Percentiles rank a stretch among this genome's conserved stretches.
Evolutionary conservation across 2,329 filamentous ascomycete species (phyloP).

Genomic region (Macrophomina pseudophaseolina): DNA sequence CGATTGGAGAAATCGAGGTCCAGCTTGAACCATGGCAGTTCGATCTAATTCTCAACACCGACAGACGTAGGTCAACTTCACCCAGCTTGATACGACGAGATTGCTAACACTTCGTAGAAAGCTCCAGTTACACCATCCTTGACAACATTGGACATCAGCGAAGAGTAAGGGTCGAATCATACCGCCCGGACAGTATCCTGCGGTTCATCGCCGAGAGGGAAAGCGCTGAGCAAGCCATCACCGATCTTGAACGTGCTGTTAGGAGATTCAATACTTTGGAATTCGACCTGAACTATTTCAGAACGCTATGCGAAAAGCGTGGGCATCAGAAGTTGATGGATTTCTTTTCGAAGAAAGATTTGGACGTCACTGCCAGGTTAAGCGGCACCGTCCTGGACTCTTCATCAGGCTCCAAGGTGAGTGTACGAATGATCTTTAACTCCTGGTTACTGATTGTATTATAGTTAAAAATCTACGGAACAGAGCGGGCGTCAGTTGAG

Average conservation of each 20-base stretch:
- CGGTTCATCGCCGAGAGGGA: constrained; percentile 45
- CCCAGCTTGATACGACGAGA: too few relatives aligned
- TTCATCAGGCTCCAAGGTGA: constrained; percentile 31
- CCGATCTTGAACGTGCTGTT: constrained; percentile 40
- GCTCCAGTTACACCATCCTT: constrained; percentile 27
- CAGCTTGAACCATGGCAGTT: constrained; percentile 41
- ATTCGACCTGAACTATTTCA: constrained; percentile 36
- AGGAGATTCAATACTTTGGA: constrained; percentile 29
- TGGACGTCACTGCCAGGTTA: constrained; percentile 33
- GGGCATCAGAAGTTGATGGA: constrained; percentile 26
- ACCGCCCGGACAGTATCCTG: constrained; percentile 35
- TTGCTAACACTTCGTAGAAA: background rate
- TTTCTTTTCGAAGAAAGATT: constrained; percentile 30
- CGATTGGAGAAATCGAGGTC: constrained; percentile 43
- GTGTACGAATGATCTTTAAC: constrained; percentile 7
- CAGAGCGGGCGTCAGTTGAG: constrained; percentile 33
- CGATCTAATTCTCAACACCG: constrained; percentile 33
- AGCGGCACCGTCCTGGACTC: constrained; percentile 35
- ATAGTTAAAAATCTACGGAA: constrained; percentile 38
- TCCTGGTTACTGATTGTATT: constrained; percentile 23
- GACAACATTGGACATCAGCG: constrained; percentile 37
- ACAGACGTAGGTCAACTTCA: background rate
- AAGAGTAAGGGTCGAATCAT: constrained; percentile 39
- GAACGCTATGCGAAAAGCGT: constrained; percentile 28
- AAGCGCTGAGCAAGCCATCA: constrained; percentile 42